These are phyloP conservation scores for Claviceps fusiformis DNA, from an alignment of 2,329 filamentous ascomycete genomes.

Conservation along the genomic window DNA sequence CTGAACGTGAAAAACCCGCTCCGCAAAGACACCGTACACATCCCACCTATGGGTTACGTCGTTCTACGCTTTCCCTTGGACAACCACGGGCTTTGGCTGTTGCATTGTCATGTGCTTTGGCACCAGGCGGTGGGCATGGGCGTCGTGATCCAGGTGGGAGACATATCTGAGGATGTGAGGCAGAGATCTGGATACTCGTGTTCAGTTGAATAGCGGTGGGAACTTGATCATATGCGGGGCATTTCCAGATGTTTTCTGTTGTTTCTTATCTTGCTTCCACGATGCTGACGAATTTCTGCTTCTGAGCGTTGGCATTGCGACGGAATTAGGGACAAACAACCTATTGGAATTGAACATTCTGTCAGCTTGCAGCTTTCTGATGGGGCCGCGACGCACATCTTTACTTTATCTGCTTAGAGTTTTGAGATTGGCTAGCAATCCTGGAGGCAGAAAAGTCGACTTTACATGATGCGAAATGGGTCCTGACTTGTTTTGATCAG, in stretches of 20 bases:
- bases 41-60: slow-evolving; percentile 21
- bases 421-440: no score
- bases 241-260: background rate
- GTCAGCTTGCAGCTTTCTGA: no score
- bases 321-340: no score
- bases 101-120: slow-evolving; percentile 25
- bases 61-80: slow-evolving; percentile 21
- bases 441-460: no score
- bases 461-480: no score
- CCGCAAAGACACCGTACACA: slow-evolving; percentile 18
- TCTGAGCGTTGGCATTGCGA: no score
- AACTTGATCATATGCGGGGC: background rate
- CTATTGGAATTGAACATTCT: no score
- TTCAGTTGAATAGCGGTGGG: no score
- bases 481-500: no score
- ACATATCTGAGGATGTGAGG: background rate
- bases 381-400: no score
- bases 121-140: slow-evolving; percentile 22
- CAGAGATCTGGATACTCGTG: background rate
- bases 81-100: slow-evolving; percentile 24
- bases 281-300: background rate
- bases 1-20: slow-evolving; percentile 13
- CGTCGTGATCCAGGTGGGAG: slow-evolving; percentile 7
- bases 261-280: no score
- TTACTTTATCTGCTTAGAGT: no score